phyloP scores from a whole-genome alignment of 805 yeast genomes.

The Ogataea sp. region DNA sequence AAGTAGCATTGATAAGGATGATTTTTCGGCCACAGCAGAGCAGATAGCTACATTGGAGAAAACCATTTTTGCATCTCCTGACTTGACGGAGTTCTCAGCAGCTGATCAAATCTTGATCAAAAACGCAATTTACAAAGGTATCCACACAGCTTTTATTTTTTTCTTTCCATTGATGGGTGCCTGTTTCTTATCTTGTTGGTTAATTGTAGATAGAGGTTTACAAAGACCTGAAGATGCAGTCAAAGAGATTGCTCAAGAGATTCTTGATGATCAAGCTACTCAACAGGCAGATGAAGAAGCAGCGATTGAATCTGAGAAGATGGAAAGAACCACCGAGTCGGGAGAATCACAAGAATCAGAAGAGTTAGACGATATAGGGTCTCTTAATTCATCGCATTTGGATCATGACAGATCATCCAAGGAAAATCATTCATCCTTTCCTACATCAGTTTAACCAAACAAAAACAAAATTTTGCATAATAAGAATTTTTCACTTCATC shows the following conservation, averaged over 20 bases:
- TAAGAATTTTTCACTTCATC: too few species aligned
- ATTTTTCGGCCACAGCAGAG: slow-evolving; percentile 5
- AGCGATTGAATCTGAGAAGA: background rate
- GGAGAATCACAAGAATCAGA: too few species aligned
- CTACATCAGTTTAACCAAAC: too few species aligned
- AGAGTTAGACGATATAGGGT: background rate
- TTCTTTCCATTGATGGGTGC: slow-evolving; percentile 27
- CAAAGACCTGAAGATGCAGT: slow-evolving; percentile 15
- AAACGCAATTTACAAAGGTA: slow-evolving; percentile 22
- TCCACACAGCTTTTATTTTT: slow-evolving; percentile 26
- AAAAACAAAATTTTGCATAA: too few species aligned
- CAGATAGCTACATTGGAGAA: slow-evolving; percentile 15
- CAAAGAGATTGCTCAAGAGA: background rate
- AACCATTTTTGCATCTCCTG: slow-evolving; percentile 24
- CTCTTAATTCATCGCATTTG: background rate
- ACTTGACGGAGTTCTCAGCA: slow-evolving; percentile 15
- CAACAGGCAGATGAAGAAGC: background rate
- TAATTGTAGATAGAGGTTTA: slow-evolving; percentile 32
- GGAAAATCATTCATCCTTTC: too few species aligned
- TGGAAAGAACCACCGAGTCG: too few species aligned
- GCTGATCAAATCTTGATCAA: slow-evolving; percentile 15
- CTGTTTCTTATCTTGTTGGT: slow-evolving; percentile 24
- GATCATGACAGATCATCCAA: background rate
- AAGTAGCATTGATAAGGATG: slow-evolving; percentile 4
- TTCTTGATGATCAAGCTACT: too few species aligned